Percentiles rank a stretch among this genome's conserved stretches.
phyloP scores from a whole-genome alignment of 768 basidiomycete species.

The Astraeus odoratus region DNA sequence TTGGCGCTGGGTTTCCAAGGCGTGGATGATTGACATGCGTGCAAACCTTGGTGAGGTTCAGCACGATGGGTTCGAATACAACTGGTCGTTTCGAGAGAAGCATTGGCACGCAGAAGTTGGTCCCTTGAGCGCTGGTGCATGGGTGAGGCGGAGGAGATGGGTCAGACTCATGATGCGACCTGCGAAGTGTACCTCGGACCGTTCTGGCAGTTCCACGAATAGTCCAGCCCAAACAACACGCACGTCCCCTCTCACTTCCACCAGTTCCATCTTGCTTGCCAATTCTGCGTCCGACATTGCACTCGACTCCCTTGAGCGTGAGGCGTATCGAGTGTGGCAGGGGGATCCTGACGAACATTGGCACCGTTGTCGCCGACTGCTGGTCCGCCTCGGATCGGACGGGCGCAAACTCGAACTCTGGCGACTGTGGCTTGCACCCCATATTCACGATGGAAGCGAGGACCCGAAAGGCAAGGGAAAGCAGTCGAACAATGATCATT shows the following conservation, averaged over 20 bases:
- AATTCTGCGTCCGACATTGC: slow-evolving; percentile 21
- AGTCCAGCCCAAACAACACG: slow-evolving; percentile 5
- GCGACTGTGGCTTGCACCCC: slow-evolving; percentile 57
- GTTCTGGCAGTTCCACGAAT: neutral
- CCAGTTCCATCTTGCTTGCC: slow-evolving; percentile 22
- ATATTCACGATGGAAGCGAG: slow-evolving; percentile 10
- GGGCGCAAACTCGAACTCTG: slow-evolving; percentile 74
- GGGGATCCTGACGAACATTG: slow-evolving; percentile 51
- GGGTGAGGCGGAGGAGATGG: slow-evolving; percentile 79
- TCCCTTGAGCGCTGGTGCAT: slow-evolving; percentile 54
- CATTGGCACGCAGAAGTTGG: slow-evolving; percentile 65
- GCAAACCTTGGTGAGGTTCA: slow-evolving; percentile 67
- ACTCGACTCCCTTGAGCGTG: slow-evolving; percentile 9
- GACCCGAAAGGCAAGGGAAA: slow-evolving; percentile 33
- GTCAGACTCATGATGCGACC: slow-evolving; percentile 78
- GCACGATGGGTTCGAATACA: slow-evolving; percentile 83
- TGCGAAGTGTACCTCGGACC: slow-evolving; percentile 21
- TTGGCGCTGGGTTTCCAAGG: slow-evolving; percentile 75
- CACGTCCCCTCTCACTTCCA: slow-evolving; percentile 14
- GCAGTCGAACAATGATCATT: slow-evolving; percentile 38
- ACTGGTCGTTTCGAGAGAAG: slow-evolving; percentile 62
- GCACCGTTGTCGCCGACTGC: slow-evolving; percentile 45
- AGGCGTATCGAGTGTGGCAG: slow-evolving; percentile 44
- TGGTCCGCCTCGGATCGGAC: slow-evolving; percentile 53
- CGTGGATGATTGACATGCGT: slow-evolving; percentile 89